These are phyloP conservation scores for Sphagnum contortum DNA, from an alignment of 225 moss, liverwort and hornwort species.

Conservation along the genomic window DNA sequence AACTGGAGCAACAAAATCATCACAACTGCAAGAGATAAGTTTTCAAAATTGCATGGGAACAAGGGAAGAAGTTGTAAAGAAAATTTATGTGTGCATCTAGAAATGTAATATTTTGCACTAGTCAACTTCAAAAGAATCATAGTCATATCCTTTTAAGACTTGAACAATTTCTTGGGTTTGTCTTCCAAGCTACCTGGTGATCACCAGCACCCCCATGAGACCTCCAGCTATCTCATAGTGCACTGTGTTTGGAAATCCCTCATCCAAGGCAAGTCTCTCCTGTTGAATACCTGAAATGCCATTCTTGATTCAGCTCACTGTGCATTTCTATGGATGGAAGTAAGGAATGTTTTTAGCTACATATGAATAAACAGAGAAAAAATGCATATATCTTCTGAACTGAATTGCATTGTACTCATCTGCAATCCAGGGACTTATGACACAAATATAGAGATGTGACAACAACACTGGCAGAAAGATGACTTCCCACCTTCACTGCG, in stretches of 20 bases:
- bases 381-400: background rate
- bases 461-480: too few species aligned
- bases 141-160: too few species aligned
- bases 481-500: too few species aligned
- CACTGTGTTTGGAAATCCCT: conserved; percentile 51
- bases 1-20: too few species aligned
- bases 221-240: conserved; percentile 89
- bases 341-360: background rate
- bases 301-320: background rate
- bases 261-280: conserved; percentile 47
- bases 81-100: too few species aligned
- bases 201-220: conserved; percentile 83
- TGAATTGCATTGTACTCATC: background rate
- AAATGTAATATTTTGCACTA: too few species aligned
- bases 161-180: too few species aligned
- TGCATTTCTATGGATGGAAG: background rate
- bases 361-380: background rate
- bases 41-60: too few species aligned
- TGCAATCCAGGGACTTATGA: background rate
- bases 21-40: too few species aligned
- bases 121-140: too few species aligned
- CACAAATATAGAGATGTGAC: too few species aligned
- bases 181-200: conserved; percentile 32
- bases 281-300: conserved; percentile 41
- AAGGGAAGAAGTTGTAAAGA: too few species aligned